Evolutionary conservation across 1,139 yeast genomes (phyloP).

Genomic region (Yamadazyma dushanensis): DNA sequence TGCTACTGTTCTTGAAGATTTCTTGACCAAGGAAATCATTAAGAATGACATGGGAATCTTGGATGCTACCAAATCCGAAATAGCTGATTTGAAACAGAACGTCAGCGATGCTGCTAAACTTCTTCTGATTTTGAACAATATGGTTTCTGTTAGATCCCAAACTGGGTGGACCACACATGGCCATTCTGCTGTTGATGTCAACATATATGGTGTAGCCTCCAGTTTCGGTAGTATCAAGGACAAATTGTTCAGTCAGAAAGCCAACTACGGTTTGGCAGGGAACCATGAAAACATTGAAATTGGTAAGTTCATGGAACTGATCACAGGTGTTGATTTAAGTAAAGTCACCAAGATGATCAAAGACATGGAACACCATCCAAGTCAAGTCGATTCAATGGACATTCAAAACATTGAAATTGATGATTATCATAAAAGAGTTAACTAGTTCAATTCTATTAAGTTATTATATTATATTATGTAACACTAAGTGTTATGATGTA

Average conservation of each 20-base stretch:
- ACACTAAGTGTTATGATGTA: too few species aligned
- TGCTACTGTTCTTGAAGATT: slow-evolving; percentile 25
- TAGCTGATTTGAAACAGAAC: slow-evolving; percentile 31
- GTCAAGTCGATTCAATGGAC: slow-evolving; percentile 2
- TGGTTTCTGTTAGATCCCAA: slow-evolving; percentile 69
- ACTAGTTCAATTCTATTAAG: slow-evolving; percentile 1
- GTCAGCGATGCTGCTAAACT: slow-evolving; percentile 31
- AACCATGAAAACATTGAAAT: slow-evolving; percentile 83
- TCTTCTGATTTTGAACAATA: slow-evolving; percentile 44
- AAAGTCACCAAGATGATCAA: slow-evolving; percentile 50
- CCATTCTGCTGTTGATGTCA: slow-evolving; percentile 88
- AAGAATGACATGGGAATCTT: slow-evolving; percentile 59
- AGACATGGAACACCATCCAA: slow-evolving; percentile 45
- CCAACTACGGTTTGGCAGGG: slow-evolving; percentile 57
- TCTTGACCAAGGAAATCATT: slow-evolving; percentile 46
- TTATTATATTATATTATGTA: too few species aligned
- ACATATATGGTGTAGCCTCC: slow-evolving; percentile 66
- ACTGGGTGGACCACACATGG: slow-evolving; percentile 91
- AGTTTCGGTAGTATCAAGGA: slow-evolving; percentile 46
- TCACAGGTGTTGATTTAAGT: slow-evolving; percentile 55
- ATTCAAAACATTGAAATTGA: not conserved
- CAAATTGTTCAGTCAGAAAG: slow-evolving; percentile 27
- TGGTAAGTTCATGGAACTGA: slow-evolving; percentile 65
- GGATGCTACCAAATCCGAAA: slow-evolving; percentile 53
- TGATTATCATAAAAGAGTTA: slow-evolving; percentile 10